Percentiles rank a stretch among this genome's conserved stretches.
Evolutionary conservation across 2,329 filamentous ascomycete species (phyloP).

Genomic region (Leptodontidium sp.): DNA sequence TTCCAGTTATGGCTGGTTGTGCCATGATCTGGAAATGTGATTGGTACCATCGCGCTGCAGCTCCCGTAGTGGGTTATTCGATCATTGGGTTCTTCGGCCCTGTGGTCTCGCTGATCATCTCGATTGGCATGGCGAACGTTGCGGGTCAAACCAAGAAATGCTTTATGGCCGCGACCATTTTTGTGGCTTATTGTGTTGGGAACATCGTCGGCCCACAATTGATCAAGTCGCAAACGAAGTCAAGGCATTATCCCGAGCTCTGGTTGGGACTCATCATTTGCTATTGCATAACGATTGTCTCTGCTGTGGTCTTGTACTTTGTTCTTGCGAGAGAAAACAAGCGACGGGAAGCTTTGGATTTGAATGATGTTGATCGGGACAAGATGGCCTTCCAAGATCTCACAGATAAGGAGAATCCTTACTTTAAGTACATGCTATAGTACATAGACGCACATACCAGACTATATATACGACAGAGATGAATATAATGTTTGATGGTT

Average conservation of each 20-base stretch:
- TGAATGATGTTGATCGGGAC: constrained; percentile 68
- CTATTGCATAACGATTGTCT: constrained; percentile 72
- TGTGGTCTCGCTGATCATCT: constrained; percentile 69
- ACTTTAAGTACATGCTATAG: constrained; percentile 63
- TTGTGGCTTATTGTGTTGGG: constrained; percentile 78
- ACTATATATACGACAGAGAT: not conserved
- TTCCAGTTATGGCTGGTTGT: constrained; percentile 79
- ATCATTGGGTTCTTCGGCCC: constrained; percentile 78
- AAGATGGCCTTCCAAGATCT: constrained; percentile 72
- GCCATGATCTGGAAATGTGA: constrained; percentile 75
- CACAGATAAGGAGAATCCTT: constrained; percentile 73
- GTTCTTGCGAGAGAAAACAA: constrained; percentile 68
- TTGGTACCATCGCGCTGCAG: constrained; percentile 70
- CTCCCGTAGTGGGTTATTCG: constrained; percentile 75
- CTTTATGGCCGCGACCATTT: constrained; percentile 76
- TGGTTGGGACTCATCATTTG: constrained; percentile 75
- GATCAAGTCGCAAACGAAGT: constrained; percentile 71
- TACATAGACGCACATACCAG: not conserved
- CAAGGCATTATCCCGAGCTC: constrained; percentile 72
- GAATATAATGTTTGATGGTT: not conserved
- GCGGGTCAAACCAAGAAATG: constrained; percentile 82
- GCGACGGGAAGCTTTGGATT: constrained; percentile 54
- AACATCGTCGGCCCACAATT: constrained; percentile 81
- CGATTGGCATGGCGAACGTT: constrained; percentile 70
- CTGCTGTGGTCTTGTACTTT: constrained; percentile 63